These are phyloP conservation scores for Pavlovales sp. DNA, from an alignment of 208 protist genomes.

Conservation along the genomic window DNA sequence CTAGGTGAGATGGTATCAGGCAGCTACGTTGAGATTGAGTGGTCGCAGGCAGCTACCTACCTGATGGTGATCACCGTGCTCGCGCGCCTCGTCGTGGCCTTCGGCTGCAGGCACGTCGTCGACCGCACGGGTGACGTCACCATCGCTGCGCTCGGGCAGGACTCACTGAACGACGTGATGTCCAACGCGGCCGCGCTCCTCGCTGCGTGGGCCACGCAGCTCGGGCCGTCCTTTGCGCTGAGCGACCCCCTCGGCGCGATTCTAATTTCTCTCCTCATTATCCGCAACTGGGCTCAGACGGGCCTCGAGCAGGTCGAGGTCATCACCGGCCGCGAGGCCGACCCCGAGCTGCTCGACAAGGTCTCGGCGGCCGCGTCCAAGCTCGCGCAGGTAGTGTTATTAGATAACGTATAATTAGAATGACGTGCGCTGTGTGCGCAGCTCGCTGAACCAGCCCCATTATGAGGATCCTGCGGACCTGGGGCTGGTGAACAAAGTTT, in stretches of 20 bases:
- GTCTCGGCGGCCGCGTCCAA: no score
- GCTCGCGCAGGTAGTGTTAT: no score
- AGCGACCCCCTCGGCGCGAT: slow-evolving; percentile 7
- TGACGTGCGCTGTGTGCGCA: no score
- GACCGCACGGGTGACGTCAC: not conserved
- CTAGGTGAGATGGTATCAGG: no score
- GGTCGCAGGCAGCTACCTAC: no score
- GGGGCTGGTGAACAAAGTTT: no score
- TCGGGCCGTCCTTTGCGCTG: not conserved
- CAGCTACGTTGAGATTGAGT: no score
- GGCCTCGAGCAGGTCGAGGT: not conserved
- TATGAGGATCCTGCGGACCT: no score
- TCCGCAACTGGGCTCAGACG: not conserved
- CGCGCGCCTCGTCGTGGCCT: not conserved
- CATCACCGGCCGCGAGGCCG: not conserved
- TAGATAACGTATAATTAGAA: no score
- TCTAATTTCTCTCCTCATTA: not conserved
- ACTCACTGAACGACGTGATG: slow-evolving; percentile 21
- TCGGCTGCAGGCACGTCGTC: not conserved
- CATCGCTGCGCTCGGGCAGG: not conserved
- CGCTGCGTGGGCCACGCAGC: not conserved
- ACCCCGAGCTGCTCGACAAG: not conserved
- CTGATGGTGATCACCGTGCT: not conserved
- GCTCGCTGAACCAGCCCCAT: no score
- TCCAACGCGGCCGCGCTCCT: not conserved